phyloP scores from a whole-genome alignment of 805 yeast species.

The Spencermartinsiella europaea region DNA sequence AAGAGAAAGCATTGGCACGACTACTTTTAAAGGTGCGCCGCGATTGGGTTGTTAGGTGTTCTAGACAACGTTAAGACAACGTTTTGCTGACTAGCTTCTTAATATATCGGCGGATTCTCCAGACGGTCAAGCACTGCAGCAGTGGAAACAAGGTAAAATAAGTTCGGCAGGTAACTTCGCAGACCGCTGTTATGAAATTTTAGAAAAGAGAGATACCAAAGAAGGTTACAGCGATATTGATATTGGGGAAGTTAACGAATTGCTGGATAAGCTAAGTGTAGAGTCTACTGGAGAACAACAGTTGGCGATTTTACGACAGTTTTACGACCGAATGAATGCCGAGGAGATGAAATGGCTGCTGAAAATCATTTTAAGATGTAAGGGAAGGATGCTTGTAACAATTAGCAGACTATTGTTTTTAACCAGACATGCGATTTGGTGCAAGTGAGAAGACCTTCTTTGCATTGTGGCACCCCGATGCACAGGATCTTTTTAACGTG shows the following conservation, averaged over 20 bases:
- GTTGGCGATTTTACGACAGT: constrained; percentile 41
- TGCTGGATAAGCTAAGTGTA: constrained; percentile 42
- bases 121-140: constrained; percentile 47
- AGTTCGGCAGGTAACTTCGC: constrained; percentile 45
- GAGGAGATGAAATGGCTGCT: constrained; percentile 65
- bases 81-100: constrained; percentile 32
- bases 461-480: constrained; percentile 73
- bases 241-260: constrained; percentile 45
- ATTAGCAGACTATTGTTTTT: too few relatives aligned
- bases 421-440: constrained; percentile 37
- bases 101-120: constrained; percentile 55
- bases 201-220: constrained; percentile 45
- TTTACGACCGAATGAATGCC: constrained; percentile 50
- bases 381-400: constrained; percentile 16
- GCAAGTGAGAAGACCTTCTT: constrained; percentile 57
- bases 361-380: constrained; percentile 55
- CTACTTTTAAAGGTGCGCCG: constrained; percentile 32
- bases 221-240: constrained; percentile 35
- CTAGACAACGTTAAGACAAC: constrained; percentile 20
- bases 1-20: constrained; percentile 56
- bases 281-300: constrained; percentile 31
- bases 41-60: not conserved
- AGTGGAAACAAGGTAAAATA: constrained; percentile 44
- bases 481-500: constrained; percentile 55
- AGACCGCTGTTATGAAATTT: constrained; percentile 43